Percentiles rank a stretch among this genome's conserved stretches.
Evolutionary conservation across 1,284 basidiomycete species (phyloP).

Genomic region (Wolfiporia cocos): DNA sequence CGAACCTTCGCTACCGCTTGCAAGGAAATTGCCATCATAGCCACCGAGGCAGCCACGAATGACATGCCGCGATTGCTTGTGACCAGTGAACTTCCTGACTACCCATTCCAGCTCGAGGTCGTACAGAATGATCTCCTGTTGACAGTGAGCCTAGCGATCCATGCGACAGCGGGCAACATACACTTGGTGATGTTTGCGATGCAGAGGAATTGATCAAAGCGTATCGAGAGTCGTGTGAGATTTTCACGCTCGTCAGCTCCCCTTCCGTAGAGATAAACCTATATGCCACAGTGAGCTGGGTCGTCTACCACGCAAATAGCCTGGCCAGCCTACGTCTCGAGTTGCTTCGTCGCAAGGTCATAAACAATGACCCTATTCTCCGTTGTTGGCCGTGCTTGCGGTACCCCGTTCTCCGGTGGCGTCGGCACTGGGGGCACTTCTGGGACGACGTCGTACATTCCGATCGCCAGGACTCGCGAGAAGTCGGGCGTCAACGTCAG

Average conservation of each 20-base stretch:
- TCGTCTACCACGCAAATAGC: conserved; percentile 2
- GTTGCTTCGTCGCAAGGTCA: conserved; percentile 59
- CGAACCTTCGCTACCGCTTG: conserved; percentile 91
- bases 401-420: conserved; percentile 28
- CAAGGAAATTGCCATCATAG: conserved; percentile 82
- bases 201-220: conserved; percentile 86
- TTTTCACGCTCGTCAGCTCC: conserved; percentile 83
- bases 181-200: conserved; percentile 35
- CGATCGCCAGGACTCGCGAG: conserved; percentile 77
- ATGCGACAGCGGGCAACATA: conserved; percentile 17
- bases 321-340: conserved; percentile 46
- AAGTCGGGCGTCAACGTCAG: conserved; percentile 86
- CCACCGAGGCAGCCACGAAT: conserved; percentile 95
- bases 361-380: conserved; percentile 73
- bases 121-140: conserved; percentile 86
- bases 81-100: conserved; percentile 77
- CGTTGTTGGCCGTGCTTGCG: conserved; percentile 32
- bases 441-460: conserved; percentile 45
- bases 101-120: conserved; percentile 68
- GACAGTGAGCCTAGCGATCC: conserved; percentile 2
- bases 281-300: not conserved
- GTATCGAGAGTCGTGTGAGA: conserved; percentile 84
- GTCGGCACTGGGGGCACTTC: conserved; percentile 27
- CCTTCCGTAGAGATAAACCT: conserved; percentile 68
- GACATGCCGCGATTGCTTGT: conserved; percentile 76